A percentile compares a stretch with the other conserved stretches of the same genome.
Conservation (phyloP, 306 rosid genomes). For the Dryas drummondii region DNA sequence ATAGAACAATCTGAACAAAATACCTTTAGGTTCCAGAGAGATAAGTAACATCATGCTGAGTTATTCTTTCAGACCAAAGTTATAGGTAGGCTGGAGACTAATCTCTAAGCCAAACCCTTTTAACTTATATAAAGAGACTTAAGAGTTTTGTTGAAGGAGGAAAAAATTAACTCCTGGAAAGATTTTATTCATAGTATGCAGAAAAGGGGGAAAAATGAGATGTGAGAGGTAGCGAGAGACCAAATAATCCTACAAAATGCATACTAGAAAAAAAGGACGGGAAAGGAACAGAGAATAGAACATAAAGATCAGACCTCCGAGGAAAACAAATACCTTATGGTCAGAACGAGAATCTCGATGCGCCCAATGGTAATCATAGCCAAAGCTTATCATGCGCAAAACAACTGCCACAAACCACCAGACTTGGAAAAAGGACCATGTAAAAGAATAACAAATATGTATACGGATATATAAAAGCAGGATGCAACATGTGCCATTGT, state of each 20-base stretch:
- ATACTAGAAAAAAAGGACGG: neutral
- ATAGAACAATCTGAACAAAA: neutral
- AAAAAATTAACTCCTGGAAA: neutral
- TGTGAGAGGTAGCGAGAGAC: neutral
- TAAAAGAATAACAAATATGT: neutral
- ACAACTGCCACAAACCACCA: slow-evolving; percentile 64
- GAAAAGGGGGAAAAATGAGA: neutral
- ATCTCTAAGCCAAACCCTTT: neutral
- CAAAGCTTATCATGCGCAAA: slow-evolving; percentile 96
- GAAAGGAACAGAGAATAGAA: slow-evolving; percentile 10
- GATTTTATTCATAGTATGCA: neutral
- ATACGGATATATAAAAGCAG: neutral
- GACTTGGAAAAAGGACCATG: slow-evolving; percentile 22
- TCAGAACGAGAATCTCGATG: slow-evolving; percentile 61
- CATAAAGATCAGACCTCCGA: slow-evolving; percentile 15
- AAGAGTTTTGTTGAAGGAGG: neutral
- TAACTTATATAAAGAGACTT: neutral
- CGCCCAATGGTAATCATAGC: slow-evolving; percentile 84
- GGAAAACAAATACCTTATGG: slow-evolving; percentile 53
- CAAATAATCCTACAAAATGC: neutral
- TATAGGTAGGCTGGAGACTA: neutral
- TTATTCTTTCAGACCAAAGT: neutral
- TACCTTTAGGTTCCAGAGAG: neutral
- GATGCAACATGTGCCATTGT: neutral
- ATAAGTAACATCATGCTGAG: neutral